phyloP scores from a whole-genome alignment of 306 rosid species.

The Hylodesmum podocarpum region DNA sequence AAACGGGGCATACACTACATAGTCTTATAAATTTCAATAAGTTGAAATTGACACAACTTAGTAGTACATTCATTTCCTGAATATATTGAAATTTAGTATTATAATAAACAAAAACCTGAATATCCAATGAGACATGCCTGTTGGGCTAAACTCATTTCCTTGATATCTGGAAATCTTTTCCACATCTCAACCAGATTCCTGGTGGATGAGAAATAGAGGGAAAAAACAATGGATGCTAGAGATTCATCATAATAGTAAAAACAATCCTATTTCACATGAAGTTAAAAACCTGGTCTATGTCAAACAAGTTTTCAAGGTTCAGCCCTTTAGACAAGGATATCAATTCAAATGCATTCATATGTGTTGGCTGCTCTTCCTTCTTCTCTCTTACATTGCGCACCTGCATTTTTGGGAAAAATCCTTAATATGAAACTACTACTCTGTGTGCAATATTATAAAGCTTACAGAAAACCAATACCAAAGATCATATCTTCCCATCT shows the following conservation, averaged over 20 bases:
- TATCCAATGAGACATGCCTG: conserved; percentile 12
- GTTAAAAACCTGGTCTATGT: conserved; percentile 64
- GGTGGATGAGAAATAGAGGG: conserved; percentile 7
- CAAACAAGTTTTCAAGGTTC: conserved; percentile 79
- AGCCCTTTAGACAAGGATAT: conserved; percentile 90
- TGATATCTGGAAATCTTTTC: conserved; percentile 8
- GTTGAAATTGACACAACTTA: not conserved
- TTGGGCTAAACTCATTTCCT: conserved; percentile 14
- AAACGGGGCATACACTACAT: not conserved
- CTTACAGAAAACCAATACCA: not conserved
- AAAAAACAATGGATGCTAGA: conserved; percentile 5
- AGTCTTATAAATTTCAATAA: not conserved
- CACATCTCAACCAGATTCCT: conserved; percentile 17
- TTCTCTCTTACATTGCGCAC: conserved; percentile 78
- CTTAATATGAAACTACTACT: not conserved
- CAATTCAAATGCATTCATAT: conserved; percentile 84
- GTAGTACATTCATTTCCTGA: not conserved
- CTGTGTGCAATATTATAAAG: not conserved
- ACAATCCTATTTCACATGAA: conserved; percentile 4
- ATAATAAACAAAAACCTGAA: not conserved
- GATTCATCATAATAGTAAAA: not conserved
- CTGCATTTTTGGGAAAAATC: conserved; percentile 42
- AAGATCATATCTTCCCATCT: conserved; percentile 4
- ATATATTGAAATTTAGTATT: not conserved
- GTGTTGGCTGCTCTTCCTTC: conserved; percentile 79